These are phyloP conservation scores for Zygotorulaspora danielsina DNA, from an alignment of 805 yeast genomes.

Conservation along the genomic window DNA sequence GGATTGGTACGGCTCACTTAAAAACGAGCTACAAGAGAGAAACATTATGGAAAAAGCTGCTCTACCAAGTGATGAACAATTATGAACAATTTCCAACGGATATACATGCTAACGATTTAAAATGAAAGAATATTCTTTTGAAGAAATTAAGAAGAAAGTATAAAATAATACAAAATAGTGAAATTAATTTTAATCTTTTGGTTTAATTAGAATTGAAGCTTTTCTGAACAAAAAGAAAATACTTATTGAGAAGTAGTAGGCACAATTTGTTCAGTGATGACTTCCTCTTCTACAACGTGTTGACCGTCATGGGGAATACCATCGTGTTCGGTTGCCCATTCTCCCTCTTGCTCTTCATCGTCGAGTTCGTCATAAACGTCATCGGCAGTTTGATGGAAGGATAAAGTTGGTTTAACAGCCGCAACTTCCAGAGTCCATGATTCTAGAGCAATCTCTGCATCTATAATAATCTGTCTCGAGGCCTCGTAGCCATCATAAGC, in stretches of 20 bases:
- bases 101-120: too few species aligned
- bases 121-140: conserved; percentile 3
- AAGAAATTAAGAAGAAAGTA: conserved; percentile 3
- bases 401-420: conserved; percentile 87
- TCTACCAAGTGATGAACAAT: not conserved
- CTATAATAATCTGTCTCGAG: conserved; percentile 94
- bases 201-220: not conserved
- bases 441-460: conserved; percentile 92
- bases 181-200: not conserved
- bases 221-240: not conserved
- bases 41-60: conserved; percentile 8
- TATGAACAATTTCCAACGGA: too few species aligned
- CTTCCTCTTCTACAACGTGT: conserved; percentile 14
- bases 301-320: conserved; percentile 1
- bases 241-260: too few species aligned
- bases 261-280: conserved; percentile 4
- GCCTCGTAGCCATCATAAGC: conserved; percentile 98
- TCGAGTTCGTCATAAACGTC: conserved; percentile 54
- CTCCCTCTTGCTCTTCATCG: conserved; percentile 39
- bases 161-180: conserved; percentile 11
- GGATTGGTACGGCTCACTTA: conserved; percentile 32
- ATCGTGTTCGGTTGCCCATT: conserved; percentile 14
- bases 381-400: conserved; percentile 71
- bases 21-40: conserved; percentile 31
- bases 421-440: conserved; percentile 97